These are phyloP conservation scores for Cardamine chenopodiifolia DNA, from an alignment of 345 rosid species.

Conservation along the genomic window DNA sequence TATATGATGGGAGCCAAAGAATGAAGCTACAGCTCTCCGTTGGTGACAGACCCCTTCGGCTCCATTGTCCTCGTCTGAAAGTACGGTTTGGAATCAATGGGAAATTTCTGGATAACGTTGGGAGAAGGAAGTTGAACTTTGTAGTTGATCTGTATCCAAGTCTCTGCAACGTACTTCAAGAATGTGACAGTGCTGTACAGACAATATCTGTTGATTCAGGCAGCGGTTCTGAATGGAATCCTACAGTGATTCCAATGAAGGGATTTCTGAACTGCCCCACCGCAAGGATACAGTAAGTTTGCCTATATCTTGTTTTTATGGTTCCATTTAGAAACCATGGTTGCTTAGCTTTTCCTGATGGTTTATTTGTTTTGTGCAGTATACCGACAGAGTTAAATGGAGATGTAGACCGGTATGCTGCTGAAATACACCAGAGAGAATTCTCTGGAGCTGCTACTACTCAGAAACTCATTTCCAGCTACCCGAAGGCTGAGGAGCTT, in stretches of 20 bases:
- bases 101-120: conserved; percentile 57
- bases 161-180: conserved; percentile 61
- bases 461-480: conserved; percentile 60
- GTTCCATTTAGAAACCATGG: conserved; percentile 9
- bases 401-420: conserved; percentile 51
- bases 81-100: conserved; percentile 62
- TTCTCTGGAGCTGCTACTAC: conserved; percentile 44
- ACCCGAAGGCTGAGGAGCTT: conserved; percentile 56
- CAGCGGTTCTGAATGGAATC: conserved; percentile 71
- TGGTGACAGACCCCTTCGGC: conserved; percentile 53
- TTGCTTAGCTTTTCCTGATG: conserved; percentile 15
- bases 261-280: conserved; percentile 51
- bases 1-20: conserved; percentile 53
- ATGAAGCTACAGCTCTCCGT: conserved; percentile 51
- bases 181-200: conserved; percentile 57
- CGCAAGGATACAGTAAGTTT: conserved; percentile 76
- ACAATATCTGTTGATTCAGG: conserved; percentile 54
- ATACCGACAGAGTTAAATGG: conserved; percentile 54
- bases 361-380: conserved; percentile 46
- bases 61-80: conserved; percentile 57
- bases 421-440: conserved; percentile 71
- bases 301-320: neutral
- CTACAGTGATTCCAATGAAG: conserved; percentile 44
- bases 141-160: conserved; percentile 57
- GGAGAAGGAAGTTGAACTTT: conserved; percentile 70